Conservation (phyloP, 2,329 filamentous ascomycete species). For the Didymella lethalis region DNA sequence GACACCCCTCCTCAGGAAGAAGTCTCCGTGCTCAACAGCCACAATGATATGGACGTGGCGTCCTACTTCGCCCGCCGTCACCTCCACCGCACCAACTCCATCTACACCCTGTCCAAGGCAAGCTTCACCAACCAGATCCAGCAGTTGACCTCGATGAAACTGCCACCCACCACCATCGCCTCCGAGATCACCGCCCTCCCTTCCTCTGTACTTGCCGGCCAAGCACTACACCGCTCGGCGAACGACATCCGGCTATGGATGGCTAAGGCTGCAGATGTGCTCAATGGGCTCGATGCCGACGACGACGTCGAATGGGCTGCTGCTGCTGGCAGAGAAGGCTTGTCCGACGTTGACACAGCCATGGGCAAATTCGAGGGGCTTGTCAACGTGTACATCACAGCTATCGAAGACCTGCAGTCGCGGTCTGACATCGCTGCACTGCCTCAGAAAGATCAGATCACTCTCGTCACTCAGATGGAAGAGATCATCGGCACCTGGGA, state of each 20-base stretch:
- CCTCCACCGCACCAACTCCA: conserved; percentile 73
- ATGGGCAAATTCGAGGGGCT: conserved; percentile 86
- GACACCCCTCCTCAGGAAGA: conserved; percentile 57
- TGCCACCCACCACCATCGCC: conserved; percentile 86
- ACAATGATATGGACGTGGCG: conserved; percentile 58
- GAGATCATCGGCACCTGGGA: conserved; percentile 84
- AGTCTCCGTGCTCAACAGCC: conserved; percentile 44
- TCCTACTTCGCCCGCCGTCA: conserved; percentile 73
- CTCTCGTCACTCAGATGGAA: conserved; percentile 88
- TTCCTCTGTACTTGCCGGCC: conserved; percentile 82
- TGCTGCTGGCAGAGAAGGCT: conserved; percentile 82
- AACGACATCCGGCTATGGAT: conserved; percentile 97
- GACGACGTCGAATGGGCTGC: conserved; percentile 97
- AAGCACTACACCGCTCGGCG: conserved; percentile 82
- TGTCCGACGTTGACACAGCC: conserved; percentile 72
- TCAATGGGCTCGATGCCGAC: conserved; percentile 88
- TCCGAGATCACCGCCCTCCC: conserved; percentile 85
- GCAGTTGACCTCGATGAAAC: conserved; percentile 86
- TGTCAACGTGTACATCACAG: conserved; percentile 89
- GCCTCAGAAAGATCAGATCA: conserved; percentile 73
- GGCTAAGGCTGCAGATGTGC: conserved; percentile 86
- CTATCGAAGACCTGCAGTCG: conserved; percentile 89
- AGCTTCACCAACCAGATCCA: conserved; percentile 94
- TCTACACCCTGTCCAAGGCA: conserved; percentile 90
- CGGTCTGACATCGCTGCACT: conserved; percentile 78